A percentile compares a stretch with the other conserved stretches of the same genome.
Conservation (phyloP, 306 rosid species). For the Spatholobus suberectus region DNA sequence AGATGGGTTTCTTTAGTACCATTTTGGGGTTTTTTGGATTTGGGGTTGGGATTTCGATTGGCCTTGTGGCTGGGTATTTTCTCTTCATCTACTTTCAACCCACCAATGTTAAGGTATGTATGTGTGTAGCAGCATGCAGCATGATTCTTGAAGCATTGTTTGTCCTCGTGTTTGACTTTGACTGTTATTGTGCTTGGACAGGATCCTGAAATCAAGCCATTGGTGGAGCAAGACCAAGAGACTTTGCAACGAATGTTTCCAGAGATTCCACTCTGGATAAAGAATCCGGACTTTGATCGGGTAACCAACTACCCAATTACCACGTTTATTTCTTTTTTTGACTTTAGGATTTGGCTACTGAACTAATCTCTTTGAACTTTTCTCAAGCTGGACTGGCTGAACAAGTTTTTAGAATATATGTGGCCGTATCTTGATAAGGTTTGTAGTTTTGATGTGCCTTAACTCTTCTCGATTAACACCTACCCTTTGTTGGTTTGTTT, state of each 20-base stretch:
- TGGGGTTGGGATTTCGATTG: constrained; percentile 83
- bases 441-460: constrained; percentile 19
- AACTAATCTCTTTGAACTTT: constrained; percentile 4
- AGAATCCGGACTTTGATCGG: constrained; percentile 89
- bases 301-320: constrained; percentile 44
- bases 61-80: constrained; percentile 77
- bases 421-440: constrained; percentile 98
- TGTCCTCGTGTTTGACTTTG: not conserved
- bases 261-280: constrained; percentile 91
- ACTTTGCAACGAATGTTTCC: constrained; percentile 78
- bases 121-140: not conserved
- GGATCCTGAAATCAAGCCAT: constrained; percentile 74
- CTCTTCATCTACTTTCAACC: constrained; percentile 84
- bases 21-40: constrained; percentile 79
- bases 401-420: constrained; percentile 74
- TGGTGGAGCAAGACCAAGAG: constrained; percentile 67
- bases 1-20: constrained; percentile 82
- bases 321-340: not conserved
- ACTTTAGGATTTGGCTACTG: constrained; percentile 18
- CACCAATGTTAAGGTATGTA: constrained; percentile 65
- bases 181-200: constrained; percentile 37
- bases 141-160: not conserved
- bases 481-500: not conserved
- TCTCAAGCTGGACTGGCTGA: constrained; percentile 84
- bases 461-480: not conserved